These are phyloP conservation scores for Schizonepeta tenuifolia DNA, from an alignment of 257 asterid genomes.

Conservation along the genomic window DNA sequence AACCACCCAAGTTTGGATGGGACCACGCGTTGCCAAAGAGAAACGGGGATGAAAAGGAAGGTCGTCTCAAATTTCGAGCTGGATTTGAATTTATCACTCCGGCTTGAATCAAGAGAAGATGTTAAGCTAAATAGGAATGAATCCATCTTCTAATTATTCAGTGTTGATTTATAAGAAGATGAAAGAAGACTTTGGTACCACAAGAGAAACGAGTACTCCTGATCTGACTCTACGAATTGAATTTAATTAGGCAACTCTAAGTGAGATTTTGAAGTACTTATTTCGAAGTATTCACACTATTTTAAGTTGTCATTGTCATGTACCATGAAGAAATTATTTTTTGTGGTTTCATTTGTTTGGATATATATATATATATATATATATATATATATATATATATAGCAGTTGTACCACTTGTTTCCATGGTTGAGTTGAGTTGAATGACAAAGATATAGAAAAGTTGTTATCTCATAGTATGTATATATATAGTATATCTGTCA, in stretches of 20 bases:
- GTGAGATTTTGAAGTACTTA: slow-evolving; percentile 67
- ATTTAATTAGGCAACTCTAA: slow-evolving; percentile 53
- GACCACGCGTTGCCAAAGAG: background rate
- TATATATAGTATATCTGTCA: too few species aligned
- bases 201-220: slow-evolving; percentile 64
- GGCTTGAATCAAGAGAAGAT: slow-evolving; percentile 31
- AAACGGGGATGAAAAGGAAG: slow-evolving; percentile 46
- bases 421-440: background rate
- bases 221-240: slow-evolving; percentile 92
- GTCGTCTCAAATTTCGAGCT: slow-evolving; percentile 30
- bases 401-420: background rate
- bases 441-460: too few species aligned
- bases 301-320: background rate
- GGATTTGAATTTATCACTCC: slow-evolving; percentile 59
- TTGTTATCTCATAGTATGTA: too few species aligned
- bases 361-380: too few species aligned
- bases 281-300: slow-evolving; percentile 21
- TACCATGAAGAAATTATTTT: background rate
- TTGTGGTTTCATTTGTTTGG: background rate
- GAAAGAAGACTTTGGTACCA: slow-evolving; percentile 36
- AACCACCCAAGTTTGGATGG: slow-evolving; percentile 1
- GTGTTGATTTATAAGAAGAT: slow-evolving; percentile 34
- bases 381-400: too few species aligned
- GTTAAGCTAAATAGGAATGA: too few species aligned
- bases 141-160: background rate